A percentile compares a stretch with the other conserved stretches of the same genome.
phyloP scores from a whole-genome alignment of 768 basidiomycete species.

The Boletales sp. region DNA sequence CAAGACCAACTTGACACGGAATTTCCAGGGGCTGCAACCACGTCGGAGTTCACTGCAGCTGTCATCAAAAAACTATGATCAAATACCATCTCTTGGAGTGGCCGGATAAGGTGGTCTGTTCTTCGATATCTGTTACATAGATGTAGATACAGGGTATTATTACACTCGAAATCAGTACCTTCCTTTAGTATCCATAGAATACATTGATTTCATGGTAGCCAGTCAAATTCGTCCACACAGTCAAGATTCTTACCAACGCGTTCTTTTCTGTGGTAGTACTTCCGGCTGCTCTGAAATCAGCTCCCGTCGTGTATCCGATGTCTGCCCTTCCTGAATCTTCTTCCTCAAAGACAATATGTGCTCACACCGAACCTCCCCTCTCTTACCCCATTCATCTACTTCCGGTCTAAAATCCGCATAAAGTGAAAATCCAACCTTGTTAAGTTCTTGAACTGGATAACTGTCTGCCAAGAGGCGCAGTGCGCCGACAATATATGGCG shows the following conservation, averaged over 20 bases:
- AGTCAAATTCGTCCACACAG: no score
- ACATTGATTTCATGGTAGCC: background rate
- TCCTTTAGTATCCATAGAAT: conserved; percentile 10
- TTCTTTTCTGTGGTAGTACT: conserved; percentile 40
- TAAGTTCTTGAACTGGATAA: conserved; percentile 56
- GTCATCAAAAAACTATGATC: conserved; percentile 75
- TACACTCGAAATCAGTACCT: conserved; percentile 11
- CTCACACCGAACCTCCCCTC: conserved; percentile 67
- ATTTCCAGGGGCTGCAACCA: conserved; percentile 72
- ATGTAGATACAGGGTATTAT: conserved; percentile 20
- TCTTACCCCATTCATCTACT: conserved; percentile 81
- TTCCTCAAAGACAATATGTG: conserved; percentile 62
- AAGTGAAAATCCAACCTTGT: conserved; percentile 65
- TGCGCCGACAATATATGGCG: conserved; percentile 74
- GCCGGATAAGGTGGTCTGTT: background rate
- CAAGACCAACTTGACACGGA: conserved; percentile 6
- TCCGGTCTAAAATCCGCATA: conserved; percentile 87
- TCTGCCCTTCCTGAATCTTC: conserved; percentile 14
- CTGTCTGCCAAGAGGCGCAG: conserved; percentile 64
- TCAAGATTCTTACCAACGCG: conserved; percentile 4
- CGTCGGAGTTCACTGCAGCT: conserved; percentile 92
- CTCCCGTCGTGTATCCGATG: conserved; percentile 5
- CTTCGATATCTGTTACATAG: conserved; percentile 18
- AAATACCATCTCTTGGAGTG: conserved; percentile 5
- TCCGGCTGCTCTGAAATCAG: conserved; percentile 5